These are phyloP conservation scores for Epichloe coenophiala DNA, from an alignment of 2,329 filamentous ascomycete species.

Conservation along the genomic window DNA sequence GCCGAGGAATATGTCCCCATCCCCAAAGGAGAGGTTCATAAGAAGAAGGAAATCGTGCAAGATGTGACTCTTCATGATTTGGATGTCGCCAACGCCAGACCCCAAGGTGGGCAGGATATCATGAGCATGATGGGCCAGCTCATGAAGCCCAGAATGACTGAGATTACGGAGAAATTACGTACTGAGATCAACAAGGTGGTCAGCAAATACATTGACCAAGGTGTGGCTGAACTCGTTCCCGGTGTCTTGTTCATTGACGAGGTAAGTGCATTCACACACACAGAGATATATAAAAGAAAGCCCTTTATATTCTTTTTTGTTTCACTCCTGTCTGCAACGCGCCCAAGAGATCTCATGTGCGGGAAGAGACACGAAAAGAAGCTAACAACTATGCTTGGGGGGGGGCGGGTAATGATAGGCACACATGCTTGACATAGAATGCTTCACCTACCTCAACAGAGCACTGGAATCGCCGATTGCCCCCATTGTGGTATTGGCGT, in stretches of 20 bases:
- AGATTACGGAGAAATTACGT: constrained; percentile 95
- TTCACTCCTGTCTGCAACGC: background rate
- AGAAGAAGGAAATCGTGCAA: constrained; percentile 99
- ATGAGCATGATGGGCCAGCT: constrained; percentile 99
- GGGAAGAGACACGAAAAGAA: constrained; percentile 1
- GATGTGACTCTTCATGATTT: constrained; percentile 95
- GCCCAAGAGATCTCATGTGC: background rate
- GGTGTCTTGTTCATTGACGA: constrained; percentile 98
- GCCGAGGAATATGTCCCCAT: constrained; percentile 98
- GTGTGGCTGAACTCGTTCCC: constrained; percentile 93
- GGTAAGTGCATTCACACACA: constrained; percentile 35
- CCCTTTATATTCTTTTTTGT: background rate
- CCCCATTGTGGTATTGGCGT: constrained; percentile 93
- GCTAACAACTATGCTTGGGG: background rate
- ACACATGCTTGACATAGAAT: constrained; percentile 98
- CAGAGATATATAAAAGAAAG: background rate
- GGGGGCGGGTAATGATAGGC: constrained; percentile 42
- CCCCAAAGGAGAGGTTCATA: constrained; percentile 97
- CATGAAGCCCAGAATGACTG: constrained; percentile 99
- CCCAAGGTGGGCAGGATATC: constrained; percentile 95
- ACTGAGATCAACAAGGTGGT: constrained; percentile 98
- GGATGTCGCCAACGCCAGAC: constrained; percentile 87
- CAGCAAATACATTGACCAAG: constrained; percentile 97
- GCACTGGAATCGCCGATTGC: constrained; percentile 92
- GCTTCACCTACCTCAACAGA: constrained; percentile 97